These are phyloP conservation scores for Huntiella omanensis DNA, from an alignment of 2,329 filamentous ascomycete genomes.

Conservation along the genomic window DNA sequence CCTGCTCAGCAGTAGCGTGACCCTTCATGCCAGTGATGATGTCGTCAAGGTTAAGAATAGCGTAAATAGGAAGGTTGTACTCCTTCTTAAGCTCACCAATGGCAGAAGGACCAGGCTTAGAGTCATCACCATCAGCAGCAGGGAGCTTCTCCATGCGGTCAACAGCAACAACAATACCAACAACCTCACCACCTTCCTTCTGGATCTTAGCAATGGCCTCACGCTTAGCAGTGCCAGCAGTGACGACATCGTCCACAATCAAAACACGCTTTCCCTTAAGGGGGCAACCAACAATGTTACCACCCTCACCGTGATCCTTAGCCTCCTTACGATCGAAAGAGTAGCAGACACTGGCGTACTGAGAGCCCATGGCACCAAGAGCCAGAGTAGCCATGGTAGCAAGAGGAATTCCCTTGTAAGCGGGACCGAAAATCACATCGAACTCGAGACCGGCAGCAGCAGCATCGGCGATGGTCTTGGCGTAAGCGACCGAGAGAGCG, in stretches of 20 bases:
- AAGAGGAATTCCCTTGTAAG: constrained; percentile 95
- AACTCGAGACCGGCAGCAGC: constrained; percentile 32
- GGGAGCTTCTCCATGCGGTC: constrained; percentile 75
- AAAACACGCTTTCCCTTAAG: constrained; percentile 72
- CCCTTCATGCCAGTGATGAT: constrained; percentile 51
- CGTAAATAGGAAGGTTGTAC: constrained; percentile 63
- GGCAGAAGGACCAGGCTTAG: constrained; percentile 53
- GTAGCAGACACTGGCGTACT: constrained; percentile 57
- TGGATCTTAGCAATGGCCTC: constrained; percentile 83
- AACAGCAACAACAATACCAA: constrained; percentile 73
- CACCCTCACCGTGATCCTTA: constrained; percentile 90
- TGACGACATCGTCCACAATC: constrained; percentile 93
- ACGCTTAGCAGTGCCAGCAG: constrained; percentile 80
- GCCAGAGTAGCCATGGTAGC: constrained; percentile 59
- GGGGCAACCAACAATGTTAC: constrained; percentile 73
- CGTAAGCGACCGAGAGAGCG: constrained; percentile 67
- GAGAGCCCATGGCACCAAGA: constrained; percentile 48
- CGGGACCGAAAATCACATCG: constrained; percentile 81
- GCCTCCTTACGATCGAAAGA: constrained; percentile 91
- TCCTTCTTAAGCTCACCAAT: constrained; percentile 73
- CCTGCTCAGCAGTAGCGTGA: constrained; percentile 41
- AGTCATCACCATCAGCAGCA: constrained; percentile 43
- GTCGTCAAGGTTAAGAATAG: constrained; percentile 71
- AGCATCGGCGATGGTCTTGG: constrained; percentile 38
- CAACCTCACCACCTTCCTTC: constrained; percentile 65